Percentiles rank a stretch among this genome's conserved stretches.
phyloP scores from a whole-genome alignment of 345 rosid genomes.

The Eucalyptus dawsonii region DNA sequence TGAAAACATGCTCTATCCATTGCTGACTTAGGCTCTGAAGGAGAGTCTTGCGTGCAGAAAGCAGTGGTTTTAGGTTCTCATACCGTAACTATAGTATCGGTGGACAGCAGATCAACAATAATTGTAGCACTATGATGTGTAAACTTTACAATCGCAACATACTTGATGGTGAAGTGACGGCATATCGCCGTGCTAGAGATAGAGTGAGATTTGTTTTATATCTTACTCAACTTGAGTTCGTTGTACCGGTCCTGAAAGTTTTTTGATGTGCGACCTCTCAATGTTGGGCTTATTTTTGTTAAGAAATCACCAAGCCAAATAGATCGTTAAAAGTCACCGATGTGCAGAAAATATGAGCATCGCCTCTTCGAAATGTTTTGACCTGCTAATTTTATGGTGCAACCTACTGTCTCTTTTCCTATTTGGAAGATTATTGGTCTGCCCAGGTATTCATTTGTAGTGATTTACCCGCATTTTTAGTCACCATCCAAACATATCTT shows the following conservation, averaged over 20 bases:
- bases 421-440: background rate
- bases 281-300: background rate
- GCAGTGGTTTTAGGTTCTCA: background rate
- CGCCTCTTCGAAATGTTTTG: background rate
- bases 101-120: background rate
- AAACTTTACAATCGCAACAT: background rate
- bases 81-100: background rate
- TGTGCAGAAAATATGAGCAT: background rate
- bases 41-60: background rate
- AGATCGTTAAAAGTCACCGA: background rate
- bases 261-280: background rate
- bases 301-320: background rate
- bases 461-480: background rate
- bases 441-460: background rate
- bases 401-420: background rate
- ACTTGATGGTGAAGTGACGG: background rate
- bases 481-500: background rate
- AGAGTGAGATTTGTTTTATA: background rate
- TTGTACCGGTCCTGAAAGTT: background rate
- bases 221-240: background rate
- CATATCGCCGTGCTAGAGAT: background rate
- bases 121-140: background rate
- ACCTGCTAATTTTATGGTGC: background rate
- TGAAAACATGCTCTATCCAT: background rate
- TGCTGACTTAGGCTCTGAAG: background rate